Evolutionary conservation across 805 yeast genomes (phyloP).

Genomic region (Hanseniaspora jakobsenii): DNA sequence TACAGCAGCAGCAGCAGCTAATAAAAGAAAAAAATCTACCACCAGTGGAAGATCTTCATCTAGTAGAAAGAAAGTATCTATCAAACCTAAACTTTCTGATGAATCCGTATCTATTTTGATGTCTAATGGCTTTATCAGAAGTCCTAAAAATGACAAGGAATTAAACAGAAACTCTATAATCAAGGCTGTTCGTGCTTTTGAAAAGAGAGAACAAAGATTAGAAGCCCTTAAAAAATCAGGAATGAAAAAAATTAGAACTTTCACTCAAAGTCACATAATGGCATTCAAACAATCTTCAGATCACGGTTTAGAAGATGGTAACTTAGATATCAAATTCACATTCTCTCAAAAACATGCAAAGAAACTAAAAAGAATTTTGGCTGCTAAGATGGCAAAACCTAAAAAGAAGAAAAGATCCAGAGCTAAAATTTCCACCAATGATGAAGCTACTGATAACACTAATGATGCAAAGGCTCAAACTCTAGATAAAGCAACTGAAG

Average conservation of each 20-base stretch:
- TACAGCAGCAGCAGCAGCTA: too few species aligned
- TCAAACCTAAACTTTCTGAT: too few species aligned
- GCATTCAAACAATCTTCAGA: conserved; percentile 16
- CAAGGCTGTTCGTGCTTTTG: conserved; percentile 20
- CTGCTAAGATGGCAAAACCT: background rate
- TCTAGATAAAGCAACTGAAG: too few species aligned
- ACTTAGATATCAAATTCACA: conserved; percentile 13
- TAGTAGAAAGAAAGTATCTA: background rate
- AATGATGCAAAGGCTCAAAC: background rate
- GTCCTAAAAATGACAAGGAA: conserved; percentile 22
- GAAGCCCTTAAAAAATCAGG: conserved; percentile 19
- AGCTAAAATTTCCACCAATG: conserved; percentile 3
- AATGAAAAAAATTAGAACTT: conserved; percentile 11
- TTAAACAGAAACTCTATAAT: conserved; percentile 20
- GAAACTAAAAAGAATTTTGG: conserved; percentile 5
- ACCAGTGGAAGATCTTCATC: background rate
- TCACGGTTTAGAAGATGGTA: conserved; percentile 16
- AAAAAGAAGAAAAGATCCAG: background rate
- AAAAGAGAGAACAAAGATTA: conserved; percentile 21
- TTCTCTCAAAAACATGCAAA: conserved; percentile 15
- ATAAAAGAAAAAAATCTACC: too few species aligned
- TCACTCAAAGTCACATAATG: conserved; percentile 14
- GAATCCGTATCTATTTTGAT: conserved; percentile 2
- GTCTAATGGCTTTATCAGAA: conserved; percentile 15
- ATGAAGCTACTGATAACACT: conserved; percentile 10